A percentile compares a stretch with the other conserved stretches of the same genome.
phyloP scores from a whole-genome alignment of 495 filamentous ascomycete genomes.

The Friedmanniomyces simplex region DNA sequence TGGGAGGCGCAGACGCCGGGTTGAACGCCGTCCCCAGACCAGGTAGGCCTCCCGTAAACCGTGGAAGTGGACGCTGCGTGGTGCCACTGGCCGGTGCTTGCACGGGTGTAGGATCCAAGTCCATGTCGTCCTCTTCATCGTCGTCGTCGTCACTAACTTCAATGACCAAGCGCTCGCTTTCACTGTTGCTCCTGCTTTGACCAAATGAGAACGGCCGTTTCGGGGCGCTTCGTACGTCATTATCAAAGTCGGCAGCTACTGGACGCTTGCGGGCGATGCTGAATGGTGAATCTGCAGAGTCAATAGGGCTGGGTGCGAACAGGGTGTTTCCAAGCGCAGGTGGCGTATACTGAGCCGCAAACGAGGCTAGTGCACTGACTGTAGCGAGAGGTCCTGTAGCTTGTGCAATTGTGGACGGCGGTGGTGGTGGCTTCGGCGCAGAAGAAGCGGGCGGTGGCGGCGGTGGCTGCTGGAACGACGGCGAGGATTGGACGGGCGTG shows the following conservation, averaged over 20 bases:
- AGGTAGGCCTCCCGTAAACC: not conserved
- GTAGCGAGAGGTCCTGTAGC: not conserved
- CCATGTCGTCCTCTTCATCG: conserved; percentile 32
- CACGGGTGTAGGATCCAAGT: conserved; percentile 31
- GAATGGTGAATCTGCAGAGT: not conserved
- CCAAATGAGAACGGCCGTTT: conserved; percentile 52
- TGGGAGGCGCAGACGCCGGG: not conserved
- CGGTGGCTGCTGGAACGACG: not conserved
- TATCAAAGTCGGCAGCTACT: conserved; percentile 74
- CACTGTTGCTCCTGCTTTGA: conserved; percentile 37
- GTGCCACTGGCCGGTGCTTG: not conserved
- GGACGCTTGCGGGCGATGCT: conserved; percentile 50
- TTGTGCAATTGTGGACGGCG: not conserved
- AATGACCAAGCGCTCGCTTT: conserved; percentile 48
- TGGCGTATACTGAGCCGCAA: not conserved
- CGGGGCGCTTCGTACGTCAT: conserved; percentile 27
- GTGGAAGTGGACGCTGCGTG: not conserved
- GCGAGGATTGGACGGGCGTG: not conserved
- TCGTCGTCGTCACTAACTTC: conserved; percentile 65
- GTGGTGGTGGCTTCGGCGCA: not conserved
- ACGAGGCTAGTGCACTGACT: not conserved
- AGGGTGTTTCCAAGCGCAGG: too few species aligned
- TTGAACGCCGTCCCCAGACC: not conserved
- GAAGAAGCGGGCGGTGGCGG: not conserved
- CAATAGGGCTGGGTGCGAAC: not conserved